Base-by-base conservation (phyloP, 2,329 filamentous ascomycete genomes). In the Parasarocladium wereldwijsianum region DNA sequence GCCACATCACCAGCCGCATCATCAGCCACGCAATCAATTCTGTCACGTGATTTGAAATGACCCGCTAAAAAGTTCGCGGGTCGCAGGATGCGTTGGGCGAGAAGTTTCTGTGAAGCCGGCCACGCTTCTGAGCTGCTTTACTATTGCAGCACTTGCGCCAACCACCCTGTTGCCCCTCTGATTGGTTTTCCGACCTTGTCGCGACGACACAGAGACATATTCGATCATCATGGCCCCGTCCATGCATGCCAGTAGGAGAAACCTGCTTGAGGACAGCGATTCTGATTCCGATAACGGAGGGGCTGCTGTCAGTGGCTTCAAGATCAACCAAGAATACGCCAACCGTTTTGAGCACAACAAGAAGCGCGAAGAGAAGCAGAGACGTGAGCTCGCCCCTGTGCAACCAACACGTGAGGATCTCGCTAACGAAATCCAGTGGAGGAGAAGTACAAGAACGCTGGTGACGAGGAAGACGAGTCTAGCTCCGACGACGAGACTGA, bases 331-430 rank as follows among this genome's bases (percentile, higher is more conserved):
- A 50, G 83, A 92, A 31, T 98, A 77, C 52, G 90, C 90, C 24
- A 73, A 70, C 41, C 69, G 83, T 23, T 96, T 93, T 44, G 90
- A 98, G 53, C 70, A 96, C 58, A 98, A 98, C 59, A 94, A 96
- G 62, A 93, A 93, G 60, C 72, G 87, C 34, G 86, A 93, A 49
- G 90, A 98, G 51, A 60, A 74, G 38, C 76, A 85, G 11, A 66
- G 70, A 46, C 52, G 76, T 80, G 46, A 43, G 70, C 55, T 17
- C 38, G 29, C 40, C 25, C 11, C 16, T 11, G n/a, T 8, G 12
- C 38, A 13, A 31, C 26, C 4, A 24, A 44, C 52, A 41, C 51
- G 5, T 25, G 11, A 8, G 10, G 3, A 6, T 15, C 10, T 15
- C 21, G 14, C 37, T 42, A 33, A 44, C 37, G 7, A 13, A 5